Conservation (phyloP, 352 stramenopile genomes). For the Albugo candida region DNA sequence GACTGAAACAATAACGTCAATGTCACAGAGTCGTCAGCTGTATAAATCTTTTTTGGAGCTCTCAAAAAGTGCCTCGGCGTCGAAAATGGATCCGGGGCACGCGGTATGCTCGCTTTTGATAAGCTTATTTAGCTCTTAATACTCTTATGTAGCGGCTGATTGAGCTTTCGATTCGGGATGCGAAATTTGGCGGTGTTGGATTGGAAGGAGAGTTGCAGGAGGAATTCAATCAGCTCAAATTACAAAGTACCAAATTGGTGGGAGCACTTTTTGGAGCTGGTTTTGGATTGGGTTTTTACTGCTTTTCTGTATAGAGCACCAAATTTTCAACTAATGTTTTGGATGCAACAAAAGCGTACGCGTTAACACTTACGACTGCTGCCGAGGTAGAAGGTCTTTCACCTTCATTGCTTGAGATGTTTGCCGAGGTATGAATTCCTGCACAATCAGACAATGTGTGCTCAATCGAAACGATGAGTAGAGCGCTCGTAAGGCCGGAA, state of each 20-base stretch:
- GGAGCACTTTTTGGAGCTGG: background rate
- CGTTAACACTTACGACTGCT: slow-evolving; percentile 72
- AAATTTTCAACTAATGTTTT: slow-evolving; percentile 96
- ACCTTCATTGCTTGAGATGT: slow-evolving; percentile 79
- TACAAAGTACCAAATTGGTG: slow-evolving; percentile 82
- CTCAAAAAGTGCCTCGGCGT: slow-evolving; percentile 18
- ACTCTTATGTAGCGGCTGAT: slow-evolving; percentile 50
- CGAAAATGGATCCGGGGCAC: slow-evolving; percentile 6
- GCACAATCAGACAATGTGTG: slow-evolving; percentile 5
- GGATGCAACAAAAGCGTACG: slow-evolving; percentile 92
- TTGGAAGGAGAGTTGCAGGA: slow-evolving; percentile 82
- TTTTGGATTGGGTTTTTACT: too few species aligned
- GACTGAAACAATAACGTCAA: slow-evolving; percentile 82
- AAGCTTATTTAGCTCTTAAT: background rate
- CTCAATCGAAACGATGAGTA: slow-evolving; percentile 1
- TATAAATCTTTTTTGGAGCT: slow-evolving; percentile 82
- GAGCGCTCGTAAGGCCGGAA: background rate
- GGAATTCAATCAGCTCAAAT: slow-evolving; percentile 91
- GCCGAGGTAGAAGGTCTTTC: slow-evolving; percentile 81
- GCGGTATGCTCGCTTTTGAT: background rate
- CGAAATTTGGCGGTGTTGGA: slow-evolving; percentile 86
- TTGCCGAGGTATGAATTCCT: slow-evolving; percentile 41
- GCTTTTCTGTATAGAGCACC: slow-evolving; percentile 35
- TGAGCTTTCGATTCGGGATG: slow-evolving; percentile 68
- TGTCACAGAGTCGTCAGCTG: slow-evolving; percentile 83